Evolutionary conservation across 306 rosid genomes (phyloP), one percentile per base, ranked within the genome.

Genomic region (Vigna radiata): DNA sequence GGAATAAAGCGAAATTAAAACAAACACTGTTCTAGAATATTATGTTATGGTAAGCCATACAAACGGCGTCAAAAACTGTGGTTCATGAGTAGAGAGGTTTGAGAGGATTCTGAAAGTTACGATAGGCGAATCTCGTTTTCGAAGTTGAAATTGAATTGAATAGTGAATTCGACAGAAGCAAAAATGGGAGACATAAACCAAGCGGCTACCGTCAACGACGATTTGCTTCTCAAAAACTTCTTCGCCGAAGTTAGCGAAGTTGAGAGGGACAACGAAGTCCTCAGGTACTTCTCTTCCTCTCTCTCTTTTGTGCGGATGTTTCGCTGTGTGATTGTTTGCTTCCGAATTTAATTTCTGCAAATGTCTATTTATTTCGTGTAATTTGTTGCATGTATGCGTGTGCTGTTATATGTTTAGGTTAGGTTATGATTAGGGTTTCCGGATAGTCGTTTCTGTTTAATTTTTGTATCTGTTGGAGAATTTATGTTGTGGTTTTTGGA

Each of bases 221-320:
- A 92, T 84, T 89, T 96, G 82, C 94, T 96, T 79, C 99, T 96
- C 90, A 92, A 92, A 85, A 89, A 70, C 75, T 95, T 92, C 91
- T 92, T 85, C 85, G 97, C 97, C 33, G 99, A 90, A 87, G 99
- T 95, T 70, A 87, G 99, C 91, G 97, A 92, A 90, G 99, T 92
- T 29, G 97, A 91, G 88, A 87, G 99, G 81, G 99, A 95, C 81
- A 92, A 95, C 88, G 96, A 95, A 86, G 99, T 91, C 82, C 11
- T 62, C 68, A 91, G 99, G 97, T 85, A 3, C 63, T 62, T 70
- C 43, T 71, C 47, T 81, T 23, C 65, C 67, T 75, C 56, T 47
- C 6, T 17, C 2, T 43, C 16, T 77, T 29, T 29, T 29, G 6
- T 72, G 14, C 3, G 15, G 59, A 4, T 33, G 53, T 48, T 36